Evolutionary conservation across 2,329 filamentous ascomycete genomes (phyloP), one percentile per base, ranked within the genome.

Genomic region (Colletotrichum sp.): DNA sequence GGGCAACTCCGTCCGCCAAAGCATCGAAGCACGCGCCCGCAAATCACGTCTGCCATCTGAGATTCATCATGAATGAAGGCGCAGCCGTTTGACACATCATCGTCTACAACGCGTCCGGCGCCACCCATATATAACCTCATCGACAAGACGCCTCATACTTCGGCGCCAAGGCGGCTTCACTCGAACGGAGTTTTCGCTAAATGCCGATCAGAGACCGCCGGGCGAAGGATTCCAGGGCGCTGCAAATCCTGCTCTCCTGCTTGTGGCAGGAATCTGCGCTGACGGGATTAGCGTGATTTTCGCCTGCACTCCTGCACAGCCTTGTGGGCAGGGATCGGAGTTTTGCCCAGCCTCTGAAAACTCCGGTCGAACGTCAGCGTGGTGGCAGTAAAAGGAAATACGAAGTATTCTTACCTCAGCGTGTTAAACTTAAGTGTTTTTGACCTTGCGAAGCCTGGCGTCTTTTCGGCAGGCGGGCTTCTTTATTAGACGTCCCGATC

Each of bases 391-490:
- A 13, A 63, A n/a, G 30, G 59, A 2, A 1, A 63, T 24, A 34
- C 26, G 28, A n/a, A n/a, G 10, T 30, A 59, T 4, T 26, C 55
- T 59, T 26, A 30, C 59, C 59, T 32, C 26, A 63, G 26, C 26
- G 4, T 26, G 18, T 30, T 10, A 63, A 21, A 10, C 55, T 30
- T 7, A 59, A 59, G 55, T 30, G 14, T 18, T 30, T 30, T 1
- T 59, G 0, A 18, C 21, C 1, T n/a, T 18, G 0, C 14, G 43
- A 52, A 1, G 24, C 4, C 1, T 3, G 26, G 14, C 1, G 16
- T 26, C 16, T 30, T 26, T 59, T 2, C 10, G 7, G 9, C 0
- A 0, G 26, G 24, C 3, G 1, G 55, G 7, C 21, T 59, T 0
- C 24, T 26, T 59, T 59, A 59, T 59, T 52, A 52, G 43, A 52